Conservation (phyloP, 2,329 filamentous ascomycete genomes). For the Teratosphaeria destructans region DNA sequence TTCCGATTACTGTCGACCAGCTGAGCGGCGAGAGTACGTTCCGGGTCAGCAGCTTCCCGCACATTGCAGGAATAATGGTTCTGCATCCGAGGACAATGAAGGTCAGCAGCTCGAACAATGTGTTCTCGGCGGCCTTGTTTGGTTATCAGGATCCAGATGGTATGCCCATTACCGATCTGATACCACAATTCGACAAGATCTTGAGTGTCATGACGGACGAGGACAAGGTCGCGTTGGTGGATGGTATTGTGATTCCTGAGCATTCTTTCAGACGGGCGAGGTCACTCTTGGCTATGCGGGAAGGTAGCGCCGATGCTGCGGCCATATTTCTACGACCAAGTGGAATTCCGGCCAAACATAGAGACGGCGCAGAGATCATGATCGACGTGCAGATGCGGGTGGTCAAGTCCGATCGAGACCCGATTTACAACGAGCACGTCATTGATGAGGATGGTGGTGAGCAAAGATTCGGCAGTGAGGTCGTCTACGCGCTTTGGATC, state of each 20-base stretch:
- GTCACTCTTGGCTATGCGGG: constrained; percentile 70
- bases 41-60: constrained; percentile 84
- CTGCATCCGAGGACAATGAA: constrained; percentile 67
- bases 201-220: constrained; percentile 74
- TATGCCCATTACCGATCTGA: constrained; percentile 64
- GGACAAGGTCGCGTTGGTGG: constrained; percentile 69
- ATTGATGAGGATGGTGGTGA: constrained; percentile 51
- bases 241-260: constrained; percentile 95
- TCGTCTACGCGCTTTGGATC: constrained; percentile 93
- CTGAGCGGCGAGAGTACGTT: constrained; percentile 60
- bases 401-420: constrained; percentile 70
- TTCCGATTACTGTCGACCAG: constrained; percentile 73
- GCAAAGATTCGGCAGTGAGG: constrained; percentile 43
- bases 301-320: constrained; percentile 63
- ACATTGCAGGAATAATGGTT: constrained; percentile 94
- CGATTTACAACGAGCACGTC: constrained; percentile 50
- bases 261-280: constrained; percentile 88
- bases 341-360: constrained; percentile 74
- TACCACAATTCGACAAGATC: constrained; percentile 80
- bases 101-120: constrained; percentile 87
- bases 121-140: constrained; percentile 87
- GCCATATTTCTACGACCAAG: constrained; percentile 75
- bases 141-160: constrained; percentile 78
- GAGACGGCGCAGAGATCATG: constrained; percentile 83
- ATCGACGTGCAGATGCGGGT: constrained; percentile 96